Evolutionary conservation across 345 rosid genomes (phyloP).

Genomic region (Punica granatum): DNA sequence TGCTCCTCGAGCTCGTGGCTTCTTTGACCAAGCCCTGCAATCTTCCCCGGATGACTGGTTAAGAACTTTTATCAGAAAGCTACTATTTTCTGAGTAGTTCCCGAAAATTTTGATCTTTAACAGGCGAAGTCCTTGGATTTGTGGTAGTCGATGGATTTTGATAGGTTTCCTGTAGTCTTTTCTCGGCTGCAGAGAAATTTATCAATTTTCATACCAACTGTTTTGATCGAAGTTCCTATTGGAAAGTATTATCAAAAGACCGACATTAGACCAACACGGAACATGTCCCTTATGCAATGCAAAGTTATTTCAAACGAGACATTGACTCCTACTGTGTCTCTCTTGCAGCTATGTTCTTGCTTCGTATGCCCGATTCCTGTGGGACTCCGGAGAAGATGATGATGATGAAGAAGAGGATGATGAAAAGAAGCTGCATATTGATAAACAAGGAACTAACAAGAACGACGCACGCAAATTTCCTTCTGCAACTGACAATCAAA

Average conservation of each 20-base stretch:
- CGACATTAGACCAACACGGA: no score
- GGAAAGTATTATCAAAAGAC: no score
- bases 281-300: conserved; percentile 2
- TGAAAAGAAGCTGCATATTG: not conserved
- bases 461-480: not conserved
- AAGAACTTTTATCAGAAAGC: not conserved
- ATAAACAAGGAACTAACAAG: not conserved
- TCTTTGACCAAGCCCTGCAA: conserved; percentile 39
- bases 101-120: no score
- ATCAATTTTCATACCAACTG: no score
- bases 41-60: conserved; percentile 48
- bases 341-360: conserved; percentile 38
- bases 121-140: no score
- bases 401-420: conserved; percentile 13
- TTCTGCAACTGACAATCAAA: not conserved
- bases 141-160: no score
- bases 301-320: not conserved
- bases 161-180: no score
- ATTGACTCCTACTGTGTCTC: not conserved
- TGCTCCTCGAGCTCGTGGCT: conserved; percentile 33
- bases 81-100: no score
- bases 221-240: no score
- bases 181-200: no score
- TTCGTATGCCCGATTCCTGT: conserved; percentile 39
- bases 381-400: conserved; percentile 31